phyloP scores from a whole-genome alignment of 768 basidiomycete genomes.

The Podaxis rugospora region DNA sequence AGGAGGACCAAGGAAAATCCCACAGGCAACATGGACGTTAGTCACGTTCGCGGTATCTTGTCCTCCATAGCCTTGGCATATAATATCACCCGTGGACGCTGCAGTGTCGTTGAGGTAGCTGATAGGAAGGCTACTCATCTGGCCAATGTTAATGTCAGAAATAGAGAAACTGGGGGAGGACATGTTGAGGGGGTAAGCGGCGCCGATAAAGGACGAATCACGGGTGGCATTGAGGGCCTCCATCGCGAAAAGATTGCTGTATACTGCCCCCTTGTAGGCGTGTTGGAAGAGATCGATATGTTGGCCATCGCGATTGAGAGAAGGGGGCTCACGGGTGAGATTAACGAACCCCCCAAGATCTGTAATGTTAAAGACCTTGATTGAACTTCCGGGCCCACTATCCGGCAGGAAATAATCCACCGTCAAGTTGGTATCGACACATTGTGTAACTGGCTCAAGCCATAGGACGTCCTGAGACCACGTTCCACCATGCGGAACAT shows the following conservation, averaged over 20 bases:
- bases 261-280: constrained; percentile 19
- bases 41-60: constrained; percentile 16
- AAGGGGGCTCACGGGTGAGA: not conserved
- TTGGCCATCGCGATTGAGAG: not conserved
- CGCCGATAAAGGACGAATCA: constrained; percentile 13
- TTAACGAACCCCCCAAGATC: not conserved
- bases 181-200: not conserved
- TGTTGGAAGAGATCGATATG: constrained; percentile 11
- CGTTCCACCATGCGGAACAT: constrained; percentile 2
- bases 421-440: constrained; percentile 21
- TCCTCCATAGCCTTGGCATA: constrained; percentile 17
- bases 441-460: constrained; percentile 20
- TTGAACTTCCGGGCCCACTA: not conserved
- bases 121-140: not conserved
- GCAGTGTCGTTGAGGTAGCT: constrained; percentile 1
- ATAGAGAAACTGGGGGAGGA: not conserved
- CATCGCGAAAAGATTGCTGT: constrained; percentile 17
- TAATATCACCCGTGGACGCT: not conserved
- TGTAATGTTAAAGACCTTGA: not conserved
- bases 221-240: constrained; percentile 13
- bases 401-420: not conserved
- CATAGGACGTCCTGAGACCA: constrained; percentile 22
- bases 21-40: constrained; percentile 19
- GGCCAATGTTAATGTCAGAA: not conserved
- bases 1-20: constrained; percentile 16